A percentile compares a stretch with the other conserved stretches of the same genome.
phyloP scores from a whole-genome alignment of 306 rosid species.

The Quercus dentata region DNA sequence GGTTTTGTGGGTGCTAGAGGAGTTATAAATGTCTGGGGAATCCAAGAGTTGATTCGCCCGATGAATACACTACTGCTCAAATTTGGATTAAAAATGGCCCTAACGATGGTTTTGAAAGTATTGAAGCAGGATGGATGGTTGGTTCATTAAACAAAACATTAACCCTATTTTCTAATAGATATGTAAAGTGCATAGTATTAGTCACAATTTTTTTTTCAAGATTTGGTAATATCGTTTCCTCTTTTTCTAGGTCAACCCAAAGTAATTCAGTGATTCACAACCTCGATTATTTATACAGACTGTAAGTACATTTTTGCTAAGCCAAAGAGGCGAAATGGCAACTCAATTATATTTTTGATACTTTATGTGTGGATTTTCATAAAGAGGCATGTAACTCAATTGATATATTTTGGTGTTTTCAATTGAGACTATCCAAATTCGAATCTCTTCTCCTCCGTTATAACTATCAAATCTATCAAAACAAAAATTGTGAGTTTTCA shows the following conservation, averaged over 20 bases:
- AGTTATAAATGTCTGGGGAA: conserved; percentile 62
- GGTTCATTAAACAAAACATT: not conserved
- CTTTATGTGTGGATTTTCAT: too few species aligned
- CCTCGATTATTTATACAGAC: conserved; percentile 46
- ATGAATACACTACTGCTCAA: conserved; percentile 61
- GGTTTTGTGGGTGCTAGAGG: conserved; percentile 56
- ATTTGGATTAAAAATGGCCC: conserved; percentile 45
- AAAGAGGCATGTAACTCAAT: too few species aligned
- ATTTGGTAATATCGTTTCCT: not conserved
- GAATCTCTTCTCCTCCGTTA: too few species aligned
- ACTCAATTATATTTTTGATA: too few species aligned
- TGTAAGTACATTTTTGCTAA: conserved; percentile 28
- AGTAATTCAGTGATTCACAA: conserved; percentile 42
- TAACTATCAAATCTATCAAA: too few species aligned
- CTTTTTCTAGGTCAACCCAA: conserved; percentile 52
- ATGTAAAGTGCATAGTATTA: not conserved
- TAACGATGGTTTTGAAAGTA: conserved; percentile 42
- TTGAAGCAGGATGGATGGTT: conserved; percentile 71
- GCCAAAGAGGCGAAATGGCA: not conserved
- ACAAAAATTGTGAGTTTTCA: too few species aligned
- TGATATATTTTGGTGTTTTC: too few species aligned
- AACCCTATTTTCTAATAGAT: not conserved
- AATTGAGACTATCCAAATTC: too few species aligned
- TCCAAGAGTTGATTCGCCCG: conserved; percentile 36
- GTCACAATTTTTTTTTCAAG: not conserved